Base-by-base conservation (phyloP, 1,284 basidiomycete species). In the Ustilago vetiveriae region DNA sequence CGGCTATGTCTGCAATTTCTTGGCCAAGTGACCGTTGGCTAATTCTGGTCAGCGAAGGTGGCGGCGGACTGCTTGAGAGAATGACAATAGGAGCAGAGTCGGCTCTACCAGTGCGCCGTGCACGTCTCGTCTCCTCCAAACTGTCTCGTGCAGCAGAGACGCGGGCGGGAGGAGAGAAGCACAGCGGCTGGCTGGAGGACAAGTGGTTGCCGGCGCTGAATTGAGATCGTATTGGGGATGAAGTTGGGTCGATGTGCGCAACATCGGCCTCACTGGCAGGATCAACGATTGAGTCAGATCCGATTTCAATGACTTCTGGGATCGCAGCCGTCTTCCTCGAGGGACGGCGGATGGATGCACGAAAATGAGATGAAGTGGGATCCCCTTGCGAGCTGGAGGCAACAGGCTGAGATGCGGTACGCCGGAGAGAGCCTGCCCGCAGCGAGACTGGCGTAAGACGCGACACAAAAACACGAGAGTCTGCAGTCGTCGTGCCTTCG, bases 1-100 rank as follows among this genome's bases (percentile, higher is more conserved):
- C 52, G 24, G 59, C 38, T 42, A 63, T 47, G 9, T 51, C 33
- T 14, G 42, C 38, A 6, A 46, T 24, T 6, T 7, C 35, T 7
- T 50, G 32, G 17, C 38, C 59, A 4, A 38, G 2, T 14, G 44
- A 44, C 14, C 42, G 32, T 26, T 58, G 50, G 46, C 50, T 65
- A 9, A 38, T 21, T 16, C 45, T 23, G 3, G 44, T 45, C 26
- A 65, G 24, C 11, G 60, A 45, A 29, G 54, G 32, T 6, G 54
- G 49, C 11, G 66, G 59, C 9, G 65, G 65, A 23, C 66, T 69
- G 52, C 66, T 69, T 0, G 66, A 69, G 9, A 69, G 50, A 23
- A 69, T 63, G 19, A 69, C 47, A 9, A 69, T 63, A 2, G 66
- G 66, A 5, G 51, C 55, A 16, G 66, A 69, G 11, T 54, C 62